phyloP scores from a whole-genome alignment of 805 yeast species.

The Suhomyces sp. region DNA sequence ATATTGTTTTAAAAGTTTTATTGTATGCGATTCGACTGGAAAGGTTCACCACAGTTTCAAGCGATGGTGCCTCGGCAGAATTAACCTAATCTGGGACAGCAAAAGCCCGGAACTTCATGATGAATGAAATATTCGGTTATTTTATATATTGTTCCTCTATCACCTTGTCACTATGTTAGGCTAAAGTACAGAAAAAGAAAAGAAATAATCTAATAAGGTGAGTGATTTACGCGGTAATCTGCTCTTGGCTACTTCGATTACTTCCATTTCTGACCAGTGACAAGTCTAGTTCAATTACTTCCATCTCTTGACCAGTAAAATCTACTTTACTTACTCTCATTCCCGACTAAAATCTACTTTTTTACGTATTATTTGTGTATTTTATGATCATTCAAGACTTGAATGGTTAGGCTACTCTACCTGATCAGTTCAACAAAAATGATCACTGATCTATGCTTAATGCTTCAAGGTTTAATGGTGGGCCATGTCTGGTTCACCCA shows the following conservation, averaged over 20 bases:
- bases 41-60: not conserved
- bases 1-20: not conserved
- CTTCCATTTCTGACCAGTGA: not conserved
- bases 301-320: too few relatives aligned
- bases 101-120: not conserved
- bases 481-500: conserved; percentile 74
- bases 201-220: not conserved
- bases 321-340: not conserved
- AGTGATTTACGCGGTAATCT: not conserved
- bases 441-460: not conserved
- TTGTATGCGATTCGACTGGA: not conserved
- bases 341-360: not conserved
- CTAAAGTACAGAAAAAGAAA: not conserved
- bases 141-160: not conserved
- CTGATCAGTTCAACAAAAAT: not conserved
- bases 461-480: conserved; percentile 32
- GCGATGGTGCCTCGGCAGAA: not conserved
- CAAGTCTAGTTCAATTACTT: not conserved
- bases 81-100: not conserved
- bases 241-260: not conserved
- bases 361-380: not conserved
- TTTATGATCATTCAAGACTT: not conserved
- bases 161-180: not conserved
- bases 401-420: not conserved
- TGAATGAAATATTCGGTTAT: not conserved